These are phyloP conservation scores for Fusarium sp. DNA, from an alignment of 2,329 filamentous ascomycete species.

Conservation along the genomic window DNA sequence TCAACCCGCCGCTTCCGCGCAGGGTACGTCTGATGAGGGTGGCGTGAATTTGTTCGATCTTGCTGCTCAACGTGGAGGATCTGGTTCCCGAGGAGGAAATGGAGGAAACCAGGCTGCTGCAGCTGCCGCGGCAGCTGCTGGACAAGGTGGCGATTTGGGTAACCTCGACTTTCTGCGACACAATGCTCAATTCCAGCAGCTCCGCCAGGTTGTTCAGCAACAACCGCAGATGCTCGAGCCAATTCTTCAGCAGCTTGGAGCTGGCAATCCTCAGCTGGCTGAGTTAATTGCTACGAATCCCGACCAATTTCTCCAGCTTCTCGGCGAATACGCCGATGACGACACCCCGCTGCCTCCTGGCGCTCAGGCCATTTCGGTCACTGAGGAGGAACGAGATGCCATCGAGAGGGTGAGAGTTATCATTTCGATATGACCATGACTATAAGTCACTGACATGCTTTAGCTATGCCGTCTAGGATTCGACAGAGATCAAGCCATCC, in stretches of 20 bases:
- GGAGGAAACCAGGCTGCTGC: conserved; percentile 57
- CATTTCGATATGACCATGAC: conserved; percentile 47
- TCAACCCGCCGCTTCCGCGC: conserved; percentile 55
- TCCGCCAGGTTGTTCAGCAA: conserved; percentile 96
- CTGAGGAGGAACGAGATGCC: conserved; percentile 94
- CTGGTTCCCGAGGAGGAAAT: conserved; percentile 59
- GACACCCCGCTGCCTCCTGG: conserved; percentile 89
- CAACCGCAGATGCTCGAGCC: conserved; percentile 99
- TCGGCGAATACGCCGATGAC: conserved; percentile 88
- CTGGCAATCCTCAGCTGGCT: conserved; percentile 93
- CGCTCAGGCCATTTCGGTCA: conserved; percentile 89
- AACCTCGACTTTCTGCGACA: conserved; percentile 94
- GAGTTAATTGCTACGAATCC: conserved; percentile 92
- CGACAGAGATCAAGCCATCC: conserved; percentile 90
- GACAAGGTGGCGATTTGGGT: conserved; percentile 69
- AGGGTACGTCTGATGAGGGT: conserved; percentile 70
- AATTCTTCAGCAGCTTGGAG: conserved; percentile 94
- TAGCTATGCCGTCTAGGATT: conserved; percentile 95
- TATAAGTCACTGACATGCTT: conserved; percentile 7
- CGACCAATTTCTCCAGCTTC: conserved; percentile 89
- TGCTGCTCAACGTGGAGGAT: conserved; percentile 78
- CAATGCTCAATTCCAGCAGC: conserved; percentile 97
- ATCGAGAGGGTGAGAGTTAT: conserved; percentile 85
- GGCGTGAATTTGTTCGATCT: conserved; percentile 92
- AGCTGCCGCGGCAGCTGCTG: conserved; percentile 60